phyloP scores from a whole-genome alignment of 257 asterid genomes.

The Capsicum chinense region DNA sequence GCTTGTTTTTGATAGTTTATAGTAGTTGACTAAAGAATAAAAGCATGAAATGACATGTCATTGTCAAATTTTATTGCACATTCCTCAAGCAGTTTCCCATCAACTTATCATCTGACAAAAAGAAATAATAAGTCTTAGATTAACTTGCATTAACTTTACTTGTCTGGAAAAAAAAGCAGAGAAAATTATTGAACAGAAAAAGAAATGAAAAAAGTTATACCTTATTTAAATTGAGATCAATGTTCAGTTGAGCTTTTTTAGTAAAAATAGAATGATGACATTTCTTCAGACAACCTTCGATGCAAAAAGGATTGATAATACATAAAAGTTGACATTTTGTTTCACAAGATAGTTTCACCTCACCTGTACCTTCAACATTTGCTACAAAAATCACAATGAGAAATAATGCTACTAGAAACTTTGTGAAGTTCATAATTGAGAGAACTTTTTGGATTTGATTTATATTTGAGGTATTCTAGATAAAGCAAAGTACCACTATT shows the following conservation, averaged over 20 bases:
- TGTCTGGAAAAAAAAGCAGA: neutral
- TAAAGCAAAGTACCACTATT: neutral
- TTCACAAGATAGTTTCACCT: neutral
- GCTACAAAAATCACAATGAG: neutral
- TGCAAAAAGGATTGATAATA: neutral
- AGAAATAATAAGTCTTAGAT: neutral
- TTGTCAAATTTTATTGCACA: neutral
- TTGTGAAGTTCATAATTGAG: constrained; percentile 4
- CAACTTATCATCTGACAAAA: neutral
- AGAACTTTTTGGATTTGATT: neutral
- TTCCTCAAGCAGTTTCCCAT: neutral
- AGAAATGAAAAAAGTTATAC: neutral
- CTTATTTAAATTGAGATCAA: neutral
- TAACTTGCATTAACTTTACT: neutral
- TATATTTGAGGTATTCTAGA: neutral
- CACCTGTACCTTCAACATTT: neutral
- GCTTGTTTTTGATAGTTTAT: neutral
- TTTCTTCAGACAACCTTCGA: neutral
- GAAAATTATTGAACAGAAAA: neutral
- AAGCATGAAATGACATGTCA: neutral
- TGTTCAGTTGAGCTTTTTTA: neutral
- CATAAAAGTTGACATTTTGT: neutral
- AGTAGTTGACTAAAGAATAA: neutral
- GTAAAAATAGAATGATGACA: neutral
- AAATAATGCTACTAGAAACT: neutral